Evolutionary conservation across 169 alveolate genomes (phyloP), one percentile per base, ranked within the genome.

Genomic region (Plasmodium relictum): DNA sequence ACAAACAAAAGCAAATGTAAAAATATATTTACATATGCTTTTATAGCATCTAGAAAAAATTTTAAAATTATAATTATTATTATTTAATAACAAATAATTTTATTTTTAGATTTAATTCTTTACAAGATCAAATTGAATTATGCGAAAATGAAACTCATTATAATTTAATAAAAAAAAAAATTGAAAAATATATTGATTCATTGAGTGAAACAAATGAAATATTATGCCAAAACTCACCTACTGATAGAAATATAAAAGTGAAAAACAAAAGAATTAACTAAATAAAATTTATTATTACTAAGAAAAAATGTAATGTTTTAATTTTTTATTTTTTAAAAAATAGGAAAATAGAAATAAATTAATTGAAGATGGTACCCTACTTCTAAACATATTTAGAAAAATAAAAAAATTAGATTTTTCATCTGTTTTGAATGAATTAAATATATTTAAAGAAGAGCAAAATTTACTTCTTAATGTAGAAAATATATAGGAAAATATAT

Each of bases 91-190:
- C n/a, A 59, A 59, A 59, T 44, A 69, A 69, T 20, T n/a, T 59
- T 9, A 41, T 54, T 41, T 68, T 52, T 42, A 76, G 89, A 54
- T 78, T 78, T 58, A 45, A 78, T 18, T 63, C 89, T 18, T 70
- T 78, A 20, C 89, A 78, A 69, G 76, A 78, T 48, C 68, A 52
- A 78, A 78, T 78, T 56, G 89, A 78, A 44, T 26, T 78, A 42
- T 78, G 89, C 31, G 89, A 78, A 78, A 78, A 78, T 18, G 89
- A 78, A 45, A 63, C 41, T 54, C 68, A 78, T 54, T 78, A 78
- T 58, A 26, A 56, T 12, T 14, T 20, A 9, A 50, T 78, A 26
- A 63, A 62, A 58, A 52, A 37, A 18, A 50, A 78, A 78, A 78
- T 78, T 41, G 78, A 78, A 42, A 56, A 58, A 24, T 78, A 78